Percentiles rank a stretch among this genome's conserved stretches.
Conservation (phyloP, 2,329 filamentous ascomycete genomes). For the Sclerotinia nivalis region DNA sequence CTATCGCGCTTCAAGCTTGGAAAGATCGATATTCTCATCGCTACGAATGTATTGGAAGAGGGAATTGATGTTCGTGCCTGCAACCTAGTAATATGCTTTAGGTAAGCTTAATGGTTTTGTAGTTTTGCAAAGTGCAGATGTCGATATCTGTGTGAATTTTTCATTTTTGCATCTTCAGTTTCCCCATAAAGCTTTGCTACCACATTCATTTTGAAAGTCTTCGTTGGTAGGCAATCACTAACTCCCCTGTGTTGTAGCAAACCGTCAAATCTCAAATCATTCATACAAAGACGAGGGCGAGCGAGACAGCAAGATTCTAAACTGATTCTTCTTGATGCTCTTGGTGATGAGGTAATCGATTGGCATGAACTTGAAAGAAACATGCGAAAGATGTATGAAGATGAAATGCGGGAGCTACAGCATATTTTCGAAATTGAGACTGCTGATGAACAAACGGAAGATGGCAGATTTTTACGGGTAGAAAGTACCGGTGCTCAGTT, state of each 20-base stretch:
- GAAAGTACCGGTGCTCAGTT: constrained; percentile 60
- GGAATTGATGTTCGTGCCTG: constrained; percentile 67
- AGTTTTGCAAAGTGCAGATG: background rate
- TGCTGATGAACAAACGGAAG: constrained; percentile 38
- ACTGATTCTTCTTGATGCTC: constrained; percentile 28
- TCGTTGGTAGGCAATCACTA: background rate
- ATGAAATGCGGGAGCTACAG: constrained; percentile 37
- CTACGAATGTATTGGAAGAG: constrained; percentile 63
- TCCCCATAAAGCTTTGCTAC: background rate
- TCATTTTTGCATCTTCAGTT: background rate
- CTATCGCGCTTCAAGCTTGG: constrained; percentile 56
- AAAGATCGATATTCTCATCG: constrained; percentile 55
- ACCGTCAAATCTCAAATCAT: constrained; percentile 62
- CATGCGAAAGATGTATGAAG: constrained; percentile 57
- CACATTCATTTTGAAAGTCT: background rate
- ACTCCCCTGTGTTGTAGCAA: constrained; percentile 41
- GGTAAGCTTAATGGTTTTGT: background rate
- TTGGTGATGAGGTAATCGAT: constrained; percentile 42
- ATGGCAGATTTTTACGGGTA: constrained; percentile 45
- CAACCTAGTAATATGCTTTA: constrained; percentile 65
- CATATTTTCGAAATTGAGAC: constrained; percentile 33
- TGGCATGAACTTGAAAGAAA: constrained; percentile 69
- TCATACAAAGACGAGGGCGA: constrained; percentile 64
- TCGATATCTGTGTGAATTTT: background rate
- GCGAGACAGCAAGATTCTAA: constrained; percentile 61